Percentiles rank a stretch among this genome's conserved stretches.
phyloP scores from a whole-genome alignment of 495 filamentous ascomycete genomes.

The Cercophora sp. region DNA sequence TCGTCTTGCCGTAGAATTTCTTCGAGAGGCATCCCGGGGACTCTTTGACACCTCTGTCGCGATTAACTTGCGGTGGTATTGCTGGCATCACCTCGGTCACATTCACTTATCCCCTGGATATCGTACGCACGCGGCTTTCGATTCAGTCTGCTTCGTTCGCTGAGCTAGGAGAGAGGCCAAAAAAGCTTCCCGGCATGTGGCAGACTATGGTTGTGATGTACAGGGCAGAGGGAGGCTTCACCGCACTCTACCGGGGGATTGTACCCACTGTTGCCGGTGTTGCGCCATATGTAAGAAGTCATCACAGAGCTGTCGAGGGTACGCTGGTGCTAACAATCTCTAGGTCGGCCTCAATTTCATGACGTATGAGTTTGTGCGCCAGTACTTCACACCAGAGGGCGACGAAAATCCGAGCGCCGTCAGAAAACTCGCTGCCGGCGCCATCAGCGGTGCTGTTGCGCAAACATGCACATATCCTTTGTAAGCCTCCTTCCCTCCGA shows the following conservation, averaged over 20 bases:
- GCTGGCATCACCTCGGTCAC: constrained; percentile 92
- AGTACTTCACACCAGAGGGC: constrained; percentile 81
- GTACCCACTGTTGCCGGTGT: constrained; percentile 92
- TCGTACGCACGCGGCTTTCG: constrained; percentile 90
- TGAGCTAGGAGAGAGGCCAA: constrained; percentile 53
- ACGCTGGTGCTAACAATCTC: constrained; percentile 21
- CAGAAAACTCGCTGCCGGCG: constrained; percentile 84
- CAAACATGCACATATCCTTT: constrained; percentile 99
- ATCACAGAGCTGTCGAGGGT: neutral
- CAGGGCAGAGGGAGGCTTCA: constrained; percentile 79
- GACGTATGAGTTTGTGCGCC: constrained; percentile 85
- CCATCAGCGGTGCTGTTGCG: constrained; percentile 89
- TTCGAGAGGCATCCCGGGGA: constrained; percentile 68
- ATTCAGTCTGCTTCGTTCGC: constrained; percentile 95
- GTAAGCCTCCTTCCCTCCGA: constrained; percentile 45
- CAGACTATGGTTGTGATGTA: constrained; percentile 78
- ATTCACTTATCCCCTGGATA: constrained; percentile 80
- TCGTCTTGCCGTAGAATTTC: constrained; percentile 49
- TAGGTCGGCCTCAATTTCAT: constrained; percentile 97
- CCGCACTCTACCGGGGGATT: constrained; percentile 86
- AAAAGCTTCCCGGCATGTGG: constrained; percentile 90
- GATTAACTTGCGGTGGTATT: constrained; percentile 78
- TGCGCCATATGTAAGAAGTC: constrained; percentile 76
- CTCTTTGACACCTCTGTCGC: constrained; percentile 61
- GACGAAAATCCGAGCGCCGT: constrained; percentile 73